Percentiles rank a stretch among this genome's conserved stretches.
Evolutionary conservation across 176 grass and related monocot species (phyloP).

Genomic region (Oryza coarctata): DNA sequence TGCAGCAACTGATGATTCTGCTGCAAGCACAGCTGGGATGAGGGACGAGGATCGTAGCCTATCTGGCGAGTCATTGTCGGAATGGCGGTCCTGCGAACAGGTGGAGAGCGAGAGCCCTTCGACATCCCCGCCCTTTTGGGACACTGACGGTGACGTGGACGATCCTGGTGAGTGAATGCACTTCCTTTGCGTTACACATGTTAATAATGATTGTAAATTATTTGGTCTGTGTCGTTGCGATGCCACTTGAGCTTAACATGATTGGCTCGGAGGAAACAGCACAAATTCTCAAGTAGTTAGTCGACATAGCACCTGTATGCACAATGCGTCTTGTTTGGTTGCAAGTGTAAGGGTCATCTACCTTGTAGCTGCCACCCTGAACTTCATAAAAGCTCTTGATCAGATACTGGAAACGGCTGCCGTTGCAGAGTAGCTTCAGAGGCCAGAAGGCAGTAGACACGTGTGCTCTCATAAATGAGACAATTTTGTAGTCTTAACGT

Average conservation of each 20-base stretch:
- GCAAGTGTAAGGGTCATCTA: neutral
- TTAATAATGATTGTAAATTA: neutral
- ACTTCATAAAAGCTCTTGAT: neutral
- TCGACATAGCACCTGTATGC: constrained; percentile 5
- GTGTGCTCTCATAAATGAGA: neutral
- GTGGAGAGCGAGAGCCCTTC: constrained; percentile 80
- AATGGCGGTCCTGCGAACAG: constrained; percentile 83
- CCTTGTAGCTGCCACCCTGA: neutral
- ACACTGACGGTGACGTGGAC: constrained; percentile 63
- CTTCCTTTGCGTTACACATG: constrained; percentile 7
- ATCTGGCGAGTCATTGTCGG: constrained; percentile 66
- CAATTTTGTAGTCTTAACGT: neutral
- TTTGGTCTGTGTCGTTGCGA: neutral
- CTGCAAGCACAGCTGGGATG: constrained; percentile 54
- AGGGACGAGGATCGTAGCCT: constrained; percentile 56
- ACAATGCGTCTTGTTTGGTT: constrained; percentile 7
- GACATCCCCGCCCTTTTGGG: constrained; percentile 80
- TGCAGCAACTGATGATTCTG: constrained; percentile 37
- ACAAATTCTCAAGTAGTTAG: neutral
- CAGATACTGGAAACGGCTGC: neutral
- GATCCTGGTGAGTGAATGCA: constrained; percentile 54
- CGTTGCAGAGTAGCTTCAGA: neutral
- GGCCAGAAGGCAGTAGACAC: neutral
- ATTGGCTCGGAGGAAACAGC: neutral
- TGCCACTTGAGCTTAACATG: constrained; percentile 4